Conservation (phyloP, 805 yeast genomes). For the Lipomyces starkeyi region DNA sequence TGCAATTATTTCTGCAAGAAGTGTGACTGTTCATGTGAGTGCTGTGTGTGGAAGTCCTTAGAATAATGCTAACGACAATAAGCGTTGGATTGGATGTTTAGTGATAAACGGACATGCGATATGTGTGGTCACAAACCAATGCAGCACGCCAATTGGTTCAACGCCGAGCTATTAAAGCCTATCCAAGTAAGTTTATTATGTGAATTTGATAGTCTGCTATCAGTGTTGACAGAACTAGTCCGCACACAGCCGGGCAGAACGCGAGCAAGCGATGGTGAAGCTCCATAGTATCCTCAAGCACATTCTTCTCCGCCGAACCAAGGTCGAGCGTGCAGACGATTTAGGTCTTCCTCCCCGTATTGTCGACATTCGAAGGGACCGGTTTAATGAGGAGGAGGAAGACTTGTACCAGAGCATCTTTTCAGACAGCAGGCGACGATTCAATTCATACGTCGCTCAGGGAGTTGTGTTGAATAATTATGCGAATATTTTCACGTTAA, state of each 20-base stretch:
- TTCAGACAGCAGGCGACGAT: conserved; percentile 83
- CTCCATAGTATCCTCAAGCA: conserved; percentile 76
- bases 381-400: conserved; percentile 92
- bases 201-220: background rate
- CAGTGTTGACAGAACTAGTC: conserved; percentile 45
- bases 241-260: conserved; percentile 80
- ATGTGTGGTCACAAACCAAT: conserved; percentile 89
- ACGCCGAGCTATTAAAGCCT: conserved; percentile 92
- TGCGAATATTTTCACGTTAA: conserved; percentile 94
- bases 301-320: conserved; percentile 92
- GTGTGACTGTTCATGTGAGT: conserved; percentile 70
- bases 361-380: conserved; percentile 84
- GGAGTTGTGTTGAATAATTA: conserved; percentile 97
- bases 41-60: conserved; percentile 38
- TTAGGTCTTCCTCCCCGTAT: conserved; percentile 95
- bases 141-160: conserved; percentile 94
- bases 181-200: conserved; percentile 61
- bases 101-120: conserved; percentile 84
- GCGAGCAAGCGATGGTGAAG: conserved; percentile 74
- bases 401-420: conserved; percentile 89
- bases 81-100: conserved; percentile 81
- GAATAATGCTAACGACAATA: background rate
- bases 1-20: conserved; percentile 90
- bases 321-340: conserved; percentile 96
- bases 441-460: conserved; percentile 90